Conservation (phyloP, 169 alveolate genomes). For the Cryptosporidium tyzzeri region DNA sequence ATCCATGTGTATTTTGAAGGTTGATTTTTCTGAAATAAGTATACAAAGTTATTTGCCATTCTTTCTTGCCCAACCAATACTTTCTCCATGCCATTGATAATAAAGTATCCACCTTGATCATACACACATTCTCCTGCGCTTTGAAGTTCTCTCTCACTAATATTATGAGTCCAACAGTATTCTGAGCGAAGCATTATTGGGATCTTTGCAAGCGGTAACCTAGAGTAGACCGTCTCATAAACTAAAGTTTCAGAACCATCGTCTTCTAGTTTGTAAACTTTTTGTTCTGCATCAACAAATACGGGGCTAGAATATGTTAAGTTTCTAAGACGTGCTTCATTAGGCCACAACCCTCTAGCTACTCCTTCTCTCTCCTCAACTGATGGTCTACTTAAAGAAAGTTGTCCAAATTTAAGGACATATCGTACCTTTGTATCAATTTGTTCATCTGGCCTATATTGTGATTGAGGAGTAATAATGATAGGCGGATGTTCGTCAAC, state of each 20-base stretch:
- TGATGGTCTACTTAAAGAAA: conserved; percentile 92
- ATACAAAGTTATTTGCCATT: conserved; percentile 99
- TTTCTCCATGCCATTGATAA: conserved; percentile 98
- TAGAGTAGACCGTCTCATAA: conserved; percentile 85
- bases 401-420: conserved; percentile 92
- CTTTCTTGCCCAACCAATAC: conserved; percentile 99
- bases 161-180: conserved; percentile 93
- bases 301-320: conserved; percentile 91
- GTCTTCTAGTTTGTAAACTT: conserved; percentile 84
- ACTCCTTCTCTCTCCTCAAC: conserved; percentile 93
- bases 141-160: conserved; percentile 90
- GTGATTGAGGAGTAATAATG: conserved; percentile 88
- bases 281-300: conserved; percentile 89
- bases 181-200: conserved; percentile 97
- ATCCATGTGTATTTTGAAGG: conserved; percentile 97
- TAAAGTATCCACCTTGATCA: conserved; percentile 97
- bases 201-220: conserved; percentile 93
- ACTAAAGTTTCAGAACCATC: conserved; percentile 80
- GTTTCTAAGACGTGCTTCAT: conserved; percentile 96
- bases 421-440: conserved; percentile 86
- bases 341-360: conserved; percentile 93
- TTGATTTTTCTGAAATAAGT: conserved; percentile 96
- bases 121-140: conserved; percentile 96
- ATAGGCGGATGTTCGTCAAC: conserved; percentile 94
- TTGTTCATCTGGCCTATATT: conserved; percentile 89